Base-by-base conservation (phyloP, 2,329 filamentous ascomycete species). In the Ustilaginoidea virens region DNA sequence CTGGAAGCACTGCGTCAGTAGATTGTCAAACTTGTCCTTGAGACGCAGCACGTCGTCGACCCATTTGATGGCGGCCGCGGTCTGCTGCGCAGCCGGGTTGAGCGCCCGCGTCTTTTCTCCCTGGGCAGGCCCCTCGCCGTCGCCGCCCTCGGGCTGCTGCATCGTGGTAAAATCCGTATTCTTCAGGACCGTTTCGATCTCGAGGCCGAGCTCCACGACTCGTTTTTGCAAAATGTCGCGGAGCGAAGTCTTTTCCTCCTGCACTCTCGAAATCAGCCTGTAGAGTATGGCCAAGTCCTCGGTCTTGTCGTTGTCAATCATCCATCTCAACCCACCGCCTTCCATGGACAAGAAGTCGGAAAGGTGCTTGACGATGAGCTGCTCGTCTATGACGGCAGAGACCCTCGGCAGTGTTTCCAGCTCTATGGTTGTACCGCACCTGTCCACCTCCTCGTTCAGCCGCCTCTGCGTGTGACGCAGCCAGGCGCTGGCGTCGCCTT, bases 41-140 rank as follows among this genome's bases (percentile, higher is more conserved):
- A 98, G 61, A 12, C 57, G 55, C 27, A 98, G 59, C 3, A 96
- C 80, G 42, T 93, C 85, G 42, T 92, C 82, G 3, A 96, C 87
- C 90, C 90, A 98, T 44, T 80, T 82, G 42, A 96, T 79, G 0
- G 90, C 90, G 2, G 85, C 80, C 0, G 73, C 69, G 1, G 90
- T 96, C 46, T 86, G 78, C 48, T 83, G 78, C 17, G 82, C 86
- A 6, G 75, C 59, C 1, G 69, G 47, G 21, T 52, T 54, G 26
- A 56, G 29, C 6, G 43, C 19, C 39, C 49, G 56, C 23, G 41
- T 21, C 38, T 50, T 56, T 13, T 55, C 51, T 11, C 48, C 50
- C 9, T 52, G 51, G 10, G 63, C 61, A 2, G 53, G 64, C 6
- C 66, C 64, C 9, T 67, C 59, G 4, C 61, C 59, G 23, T 57